A percentile compares a stretch with the other conserved stretches of the same genome.
Evolutionary conservation across 768 basidiomycete species (phyloP).

Genomic region (Kwoniella sp.): DNA sequence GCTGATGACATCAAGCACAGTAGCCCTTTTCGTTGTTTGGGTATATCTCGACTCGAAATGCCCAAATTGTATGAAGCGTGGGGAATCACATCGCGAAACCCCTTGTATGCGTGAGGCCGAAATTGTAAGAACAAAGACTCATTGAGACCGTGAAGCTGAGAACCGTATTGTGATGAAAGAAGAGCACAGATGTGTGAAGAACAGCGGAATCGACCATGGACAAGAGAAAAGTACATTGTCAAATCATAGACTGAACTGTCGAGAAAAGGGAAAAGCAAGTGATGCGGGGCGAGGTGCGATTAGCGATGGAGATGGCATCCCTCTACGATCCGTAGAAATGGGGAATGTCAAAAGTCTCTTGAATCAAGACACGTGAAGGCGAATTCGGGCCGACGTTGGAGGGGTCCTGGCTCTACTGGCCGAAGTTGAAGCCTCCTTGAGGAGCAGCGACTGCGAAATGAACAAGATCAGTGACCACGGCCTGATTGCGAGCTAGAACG

Average conservation of each 20-base stretch:
- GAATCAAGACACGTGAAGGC: background rate
- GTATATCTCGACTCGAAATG: background rate
- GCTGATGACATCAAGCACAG: background rate
- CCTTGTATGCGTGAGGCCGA: background rate
- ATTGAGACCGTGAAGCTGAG: background rate
- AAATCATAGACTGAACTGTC: background rate
- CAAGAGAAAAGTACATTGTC: constrained; percentile 6
- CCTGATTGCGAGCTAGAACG: constrained; percentile 48
- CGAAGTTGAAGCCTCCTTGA: constrained; percentile 95
- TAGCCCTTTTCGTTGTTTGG: background rate
- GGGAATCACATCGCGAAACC: background rate
- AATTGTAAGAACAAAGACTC: background rate
- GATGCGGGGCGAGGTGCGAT: background rate
- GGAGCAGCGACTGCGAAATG: constrained; percentile 69
- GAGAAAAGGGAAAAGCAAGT: background rate
- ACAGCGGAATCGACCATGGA: background rate
- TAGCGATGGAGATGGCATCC: background rate
- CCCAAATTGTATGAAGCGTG: background rate
- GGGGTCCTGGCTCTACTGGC: constrained; percentile 48
- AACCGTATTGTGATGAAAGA: background rate
- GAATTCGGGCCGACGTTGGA: background rate
- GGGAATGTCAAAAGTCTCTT: background rate
- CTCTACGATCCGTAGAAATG: constrained; percentile 10
- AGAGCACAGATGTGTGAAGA: background rate
- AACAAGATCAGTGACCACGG: constrained; percentile 16